Base-by-base conservation (phyloP, 2,329 filamentous ascomycete genomes). In the Shiraia bambusicola region DNA sequence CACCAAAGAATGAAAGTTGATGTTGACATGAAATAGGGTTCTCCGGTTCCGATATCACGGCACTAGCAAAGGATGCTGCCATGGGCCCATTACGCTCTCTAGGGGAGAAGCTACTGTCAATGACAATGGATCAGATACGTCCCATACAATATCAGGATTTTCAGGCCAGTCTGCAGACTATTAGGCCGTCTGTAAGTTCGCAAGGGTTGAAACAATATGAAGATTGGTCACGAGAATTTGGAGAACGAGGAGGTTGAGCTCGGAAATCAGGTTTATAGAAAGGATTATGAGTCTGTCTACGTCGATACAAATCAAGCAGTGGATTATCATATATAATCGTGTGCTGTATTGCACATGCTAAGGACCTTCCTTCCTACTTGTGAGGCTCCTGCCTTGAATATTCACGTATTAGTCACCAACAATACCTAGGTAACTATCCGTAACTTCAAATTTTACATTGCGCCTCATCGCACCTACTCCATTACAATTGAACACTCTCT, bases 41-140 rank as follows among this genome's bases (percentile, higher is more conserved):
- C 71, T 96, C 90, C 7, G 93, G 93, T 31, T 95, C 90, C 2
- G 93, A 98, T 61, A 95, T 98, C 52, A 97, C 93, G 15, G 91
- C 93, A 1, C 76, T 98, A 7, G 93, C 93, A 6, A 98, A 98
- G 70, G 93, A 98, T 65, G 93, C 93, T 7, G 93, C 93, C 2
- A 98, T 98, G 93, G 92, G 93, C 0, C 93, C 93, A 0, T 74
- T 98, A 10, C 82, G 93, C 24, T 92, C 89, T 38, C 75, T 97
- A 2, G 93, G 93, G 17, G 93, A 97, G 66, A 88, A 87, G 28
- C 73, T 98, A 22, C 76, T 98, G 25, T 84, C 88, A 52, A 97
- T 94, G 77, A 87, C 86, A 0, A 95, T 93, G 80, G 93, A 98
- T 47, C 83, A 97, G 55, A 97, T 98, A 54, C 79, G 91, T 10